phyloP scores from a whole-genome alignment of 2,329 filamentous ascomycete genomes.

The Phyllosticta paracitricarpa region DNA sequence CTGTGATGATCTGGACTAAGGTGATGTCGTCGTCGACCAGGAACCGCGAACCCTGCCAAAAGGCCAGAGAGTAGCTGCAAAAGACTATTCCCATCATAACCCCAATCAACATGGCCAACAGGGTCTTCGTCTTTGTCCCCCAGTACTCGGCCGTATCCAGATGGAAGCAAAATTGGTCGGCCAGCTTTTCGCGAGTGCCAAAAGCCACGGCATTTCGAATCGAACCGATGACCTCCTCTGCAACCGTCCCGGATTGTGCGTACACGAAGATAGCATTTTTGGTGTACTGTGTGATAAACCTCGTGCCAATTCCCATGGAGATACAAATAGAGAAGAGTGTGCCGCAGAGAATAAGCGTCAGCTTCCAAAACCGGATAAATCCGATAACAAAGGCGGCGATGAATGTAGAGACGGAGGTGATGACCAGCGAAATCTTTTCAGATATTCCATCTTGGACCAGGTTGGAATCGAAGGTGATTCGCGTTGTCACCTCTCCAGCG shows the following conservation, averaged over 20 bases:
- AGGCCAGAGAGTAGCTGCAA: conserved; percentile 46
- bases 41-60: conserved; percentile 15
- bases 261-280: conserved; percentile 71
- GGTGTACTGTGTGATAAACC: conserved; percentile 69
- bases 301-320: conserved; percentile 58
- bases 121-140: conserved; percentile 65
- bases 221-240: conserved; percentile 89
- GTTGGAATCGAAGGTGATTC: conserved; percentile 90
- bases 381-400: conserved; percentile 84
- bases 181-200: conserved; percentile 85
- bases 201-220: conserved; percentile 89
- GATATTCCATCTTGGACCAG: conserved; percentile 80
- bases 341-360: conserved; percentile 76
- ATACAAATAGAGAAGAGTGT: conserved; percentile 71
- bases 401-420: conserved; percentile 42
- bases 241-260: conserved; percentile 74
- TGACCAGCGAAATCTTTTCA: conserved; percentile 27
- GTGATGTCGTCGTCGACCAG: conserved; percentile 38
- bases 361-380: conserved; percentile 85
- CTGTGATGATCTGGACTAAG: conserved; percentile 66
- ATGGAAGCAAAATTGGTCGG: conserved; percentile 71
- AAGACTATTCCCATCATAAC: conserved; percentile 77
- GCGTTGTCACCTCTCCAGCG: conserved; percentile 84
- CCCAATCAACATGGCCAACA: conserved; percentile 69
- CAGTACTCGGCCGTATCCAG: conserved; percentile 62